Evolutionary conservation across 1,139 yeast species (phyloP).

Genomic region (Candida sp.): DNA sequence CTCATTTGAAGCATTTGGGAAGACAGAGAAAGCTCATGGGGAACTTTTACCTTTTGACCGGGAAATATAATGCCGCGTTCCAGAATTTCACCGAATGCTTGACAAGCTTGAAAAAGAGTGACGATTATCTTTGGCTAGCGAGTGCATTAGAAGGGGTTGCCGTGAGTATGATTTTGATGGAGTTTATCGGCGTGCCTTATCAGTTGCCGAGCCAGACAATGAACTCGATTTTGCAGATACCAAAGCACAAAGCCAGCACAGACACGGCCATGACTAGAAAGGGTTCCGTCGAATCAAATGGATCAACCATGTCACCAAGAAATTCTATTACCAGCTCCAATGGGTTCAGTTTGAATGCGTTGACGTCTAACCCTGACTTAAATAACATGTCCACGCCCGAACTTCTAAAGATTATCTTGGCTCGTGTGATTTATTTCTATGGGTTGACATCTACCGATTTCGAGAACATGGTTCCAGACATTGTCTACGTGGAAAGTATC

Average conservation of each 20-base stretch:
- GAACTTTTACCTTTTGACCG: slow-evolving; percentile 78
- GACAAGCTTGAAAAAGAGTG: slow-evolving; percentile 56
- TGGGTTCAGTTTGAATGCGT: slow-evolving; percentile 16
- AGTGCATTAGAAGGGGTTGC: slow-evolving; percentile 85
- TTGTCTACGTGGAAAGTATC: slow-evolving; percentile 76
- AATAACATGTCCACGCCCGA: slow-evolving; percentile 44
- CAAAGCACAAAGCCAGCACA: slow-evolving; percentile 18
- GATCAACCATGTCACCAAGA: slow-evolving; percentile 32
- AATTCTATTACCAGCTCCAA: slow-evolving; percentile 28
- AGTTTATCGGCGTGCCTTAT: slow-evolving; percentile 61
- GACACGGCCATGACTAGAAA: slow-evolving; percentile 20
- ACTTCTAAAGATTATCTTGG: slow-evolving; percentile 47
- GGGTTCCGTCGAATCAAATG: slow-evolving; percentile 22
- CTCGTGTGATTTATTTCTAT: slow-evolving; percentile 59
- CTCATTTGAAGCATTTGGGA: slow-evolving; percentile 53
- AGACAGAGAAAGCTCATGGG: slow-evolving; percentile 80
- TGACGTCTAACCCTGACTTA: slow-evolving; percentile 22
- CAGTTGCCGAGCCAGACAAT: slow-evolving; percentile 54
- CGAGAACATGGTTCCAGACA: slow-evolving; percentile 83
- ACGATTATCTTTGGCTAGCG: slow-evolving; percentile 88
- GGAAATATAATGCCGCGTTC: slow-evolving; percentile 74
- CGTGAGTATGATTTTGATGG: slow-evolving; percentile 63
- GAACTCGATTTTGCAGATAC: slow-evolving; percentile 25
- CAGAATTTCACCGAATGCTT: slow-evolving; percentile 76
- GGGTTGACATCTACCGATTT: slow-evolving; percentile 60